Conservation (phyloP, 331 rosid species). For the Quercus phellos region DNA sequence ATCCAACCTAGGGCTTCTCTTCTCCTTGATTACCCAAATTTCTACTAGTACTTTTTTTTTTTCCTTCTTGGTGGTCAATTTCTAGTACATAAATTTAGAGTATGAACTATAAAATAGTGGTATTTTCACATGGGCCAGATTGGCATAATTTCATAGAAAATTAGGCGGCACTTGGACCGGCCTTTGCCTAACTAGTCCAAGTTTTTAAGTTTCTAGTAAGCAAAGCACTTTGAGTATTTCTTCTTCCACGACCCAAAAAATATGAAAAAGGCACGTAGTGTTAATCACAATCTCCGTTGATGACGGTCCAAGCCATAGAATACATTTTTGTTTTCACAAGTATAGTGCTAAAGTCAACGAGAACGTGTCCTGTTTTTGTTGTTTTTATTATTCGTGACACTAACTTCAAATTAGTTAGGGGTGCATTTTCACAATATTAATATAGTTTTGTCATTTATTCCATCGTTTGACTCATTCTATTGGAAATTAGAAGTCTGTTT, state of each 20-base stretch:
- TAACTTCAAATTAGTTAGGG: not conserved
- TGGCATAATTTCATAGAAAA: not conserved
- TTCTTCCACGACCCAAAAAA: too few species aligned
- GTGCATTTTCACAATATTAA: not conserved
- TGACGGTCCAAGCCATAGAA: not conserved
- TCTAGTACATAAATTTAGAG: too few species aligned
- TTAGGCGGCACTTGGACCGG: constrained; percentile 18
- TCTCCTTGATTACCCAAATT: not conserved
- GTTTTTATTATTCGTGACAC: too few species aligned
- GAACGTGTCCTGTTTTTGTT: too few species aligned
- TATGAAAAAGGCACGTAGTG: too few species aligned
- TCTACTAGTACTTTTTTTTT: not conserved
- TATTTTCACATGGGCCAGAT: constrained; percentile 15
- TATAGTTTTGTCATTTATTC: too few species aligned
- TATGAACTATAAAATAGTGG: too few species aligned
- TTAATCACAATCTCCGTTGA: not conserved
- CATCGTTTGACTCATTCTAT: too few species aligned
- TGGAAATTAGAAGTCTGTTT: not conserved
- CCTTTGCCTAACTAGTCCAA: not conserved
- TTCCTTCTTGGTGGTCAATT: too few species aligned
- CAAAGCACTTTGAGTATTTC: constrained; percentile 11
- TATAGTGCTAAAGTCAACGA: not conserved
- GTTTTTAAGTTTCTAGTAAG: not conserved
- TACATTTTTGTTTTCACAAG: not conserved
- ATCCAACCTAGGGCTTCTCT: not conserved